Evolutionary conservation across 2,329 filamentous ascomycete genomes (phyloP), one percentile per base, ranked within the genome.

Genomic region (Claviceps capensis): DNA sequence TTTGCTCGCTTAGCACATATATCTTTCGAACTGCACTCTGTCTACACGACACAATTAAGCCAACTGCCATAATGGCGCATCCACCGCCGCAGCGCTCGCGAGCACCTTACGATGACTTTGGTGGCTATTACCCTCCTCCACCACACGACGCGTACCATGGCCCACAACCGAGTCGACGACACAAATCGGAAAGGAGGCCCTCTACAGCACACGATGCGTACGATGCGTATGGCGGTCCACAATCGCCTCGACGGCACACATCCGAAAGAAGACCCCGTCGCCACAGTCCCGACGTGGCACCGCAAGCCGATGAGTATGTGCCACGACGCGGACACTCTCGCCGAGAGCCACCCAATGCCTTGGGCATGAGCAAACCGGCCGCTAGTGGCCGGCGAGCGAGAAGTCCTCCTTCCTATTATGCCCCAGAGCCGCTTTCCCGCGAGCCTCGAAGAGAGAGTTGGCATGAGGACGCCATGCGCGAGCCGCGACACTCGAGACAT

Each of bases 11-110:
- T 16, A 23, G 41, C 17, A n/a, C 14, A 13, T 40, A 48, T 40
- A n/a, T 37, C 22, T 22, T 40, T 16, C 7, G 4, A 40, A 37
- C 13, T 13, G 23, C 44, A 9, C 26, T 30, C 26, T 30, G 26
- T 30, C 26, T 30, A 30, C 26, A 30, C 26, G 26, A 8, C 4
- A 30, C 26, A 30, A 34, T 22, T 16, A 45, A 11, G 9, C 11
- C 16, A 45, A 13, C 17, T 5, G 14, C 43, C 26, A 26, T 19
- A 11, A 54, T 52, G 47, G 43, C 60, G 22, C 56, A 54, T 45
- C 58, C 57, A 26, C 53, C 58, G 16, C 55, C 58, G 22, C 62
- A 59, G 16, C 61, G 62, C 16, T 56, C 55, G 51, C 62, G 26
- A 30, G 26, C 26, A 9, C 26, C 57, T 42, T 55, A 54, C 44